Percentiles rank a stretch among this genome's conserved stretches.
phyloP scores from a whole-genome alignment of 352 stramenopile genomes.

The Phytopythium cucurbitacearum region DNA sequence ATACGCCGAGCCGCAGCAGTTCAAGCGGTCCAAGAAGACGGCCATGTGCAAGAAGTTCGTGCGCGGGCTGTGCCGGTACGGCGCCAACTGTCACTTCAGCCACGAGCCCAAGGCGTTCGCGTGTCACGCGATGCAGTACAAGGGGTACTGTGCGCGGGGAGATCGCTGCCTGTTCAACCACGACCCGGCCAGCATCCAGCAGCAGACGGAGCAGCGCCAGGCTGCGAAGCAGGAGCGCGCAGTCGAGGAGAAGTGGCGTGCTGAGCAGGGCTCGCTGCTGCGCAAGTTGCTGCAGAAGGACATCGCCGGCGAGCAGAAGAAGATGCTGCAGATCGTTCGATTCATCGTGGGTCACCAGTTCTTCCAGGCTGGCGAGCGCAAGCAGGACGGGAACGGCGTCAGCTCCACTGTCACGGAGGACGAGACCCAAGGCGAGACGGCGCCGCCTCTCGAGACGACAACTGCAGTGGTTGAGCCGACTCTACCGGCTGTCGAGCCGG shows the following conservation, averaged over 20 bases:
- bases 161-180: slow-evolving; percentile 62
- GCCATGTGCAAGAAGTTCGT: slow-evolving; percentile 66
- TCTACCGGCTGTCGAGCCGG: no score
- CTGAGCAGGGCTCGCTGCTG: slow-evolving; percentile 61
- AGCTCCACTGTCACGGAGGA: slow-evolving; percentile 31
- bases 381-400: not conserved
- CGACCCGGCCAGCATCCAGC: slow-evolving; percentile 27
- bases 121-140: slow-evolving; percentile 54
- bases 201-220: slow-evolving; percentile 20
- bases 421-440: no score
- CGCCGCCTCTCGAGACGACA: no score
- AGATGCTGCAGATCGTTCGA: slow-evolving; percentile 77
- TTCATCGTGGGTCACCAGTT: slow-evolving; percentile 58
- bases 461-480: no score
- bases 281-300: slow-evolving; percentile 74
- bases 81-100: slow-evolving; percentile 58
- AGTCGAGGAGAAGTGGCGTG: slow-evolving; percentile 58
- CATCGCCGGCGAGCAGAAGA: slow-evolving; percentile 57
- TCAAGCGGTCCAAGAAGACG: slow-evolving; percentile 20
- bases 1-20: no score
- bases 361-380: slow-evolving; percentile 15
- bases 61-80: slow-evolving; percentile 55
- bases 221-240: slow-evolving; percentile 32
- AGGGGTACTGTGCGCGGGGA: slow-evolving; percentile 50
- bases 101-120: slow-evolving; percentile 58